Evolutionary conservation across 164 flowering plant genomes (phyloP).

Genomic region (Sedum album): DNA sequence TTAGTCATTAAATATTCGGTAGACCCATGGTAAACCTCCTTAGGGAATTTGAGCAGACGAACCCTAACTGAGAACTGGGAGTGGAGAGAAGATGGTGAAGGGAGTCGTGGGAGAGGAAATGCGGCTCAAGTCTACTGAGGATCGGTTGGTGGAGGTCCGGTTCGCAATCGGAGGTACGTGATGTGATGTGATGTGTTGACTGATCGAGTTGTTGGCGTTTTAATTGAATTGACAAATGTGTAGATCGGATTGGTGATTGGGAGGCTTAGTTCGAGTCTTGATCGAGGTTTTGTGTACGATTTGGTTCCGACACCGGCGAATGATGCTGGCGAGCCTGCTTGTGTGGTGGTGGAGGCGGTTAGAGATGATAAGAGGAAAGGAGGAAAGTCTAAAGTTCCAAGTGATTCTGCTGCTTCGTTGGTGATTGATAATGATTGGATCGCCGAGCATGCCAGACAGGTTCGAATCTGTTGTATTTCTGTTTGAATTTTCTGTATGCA

Average conservation of each 20-base stretch:
- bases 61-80: background rate
- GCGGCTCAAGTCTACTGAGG: conserved; percentile 46
- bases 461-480: conserved; percentile 10
- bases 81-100: conserved; percentile 45
- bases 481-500: background rate
- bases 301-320: conserved; percentile 72
- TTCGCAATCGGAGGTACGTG: conserved; percentile 43
- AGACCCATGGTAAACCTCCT: too few species aligned
- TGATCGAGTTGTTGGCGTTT: background rate
- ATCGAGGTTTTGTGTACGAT: conserved; percentile 67
- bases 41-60: background rate
- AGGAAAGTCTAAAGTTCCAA: conserved; percentile 41
- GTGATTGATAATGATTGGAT: conserved; percentile 76
- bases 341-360: conserved; percentile 30
- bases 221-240: background rate
- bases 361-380: conserved; percentile 41
- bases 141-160: conserved; percentile 49
- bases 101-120: conserved; percentile 74
- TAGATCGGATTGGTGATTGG: conserved; percentile 86
- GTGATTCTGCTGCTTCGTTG: conserved; percentile 33
- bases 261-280: conserved; percentile 47
- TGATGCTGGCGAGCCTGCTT: conserved; percentile 69
- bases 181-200: conserved; percentile 10
- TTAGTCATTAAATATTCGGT: too few species aligned
- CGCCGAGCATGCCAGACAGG: conserved; percentile 90